Conservation (phyloP, 495 filamentous ascomycete genomes). For the Trichoderma parareesei region DNA sequence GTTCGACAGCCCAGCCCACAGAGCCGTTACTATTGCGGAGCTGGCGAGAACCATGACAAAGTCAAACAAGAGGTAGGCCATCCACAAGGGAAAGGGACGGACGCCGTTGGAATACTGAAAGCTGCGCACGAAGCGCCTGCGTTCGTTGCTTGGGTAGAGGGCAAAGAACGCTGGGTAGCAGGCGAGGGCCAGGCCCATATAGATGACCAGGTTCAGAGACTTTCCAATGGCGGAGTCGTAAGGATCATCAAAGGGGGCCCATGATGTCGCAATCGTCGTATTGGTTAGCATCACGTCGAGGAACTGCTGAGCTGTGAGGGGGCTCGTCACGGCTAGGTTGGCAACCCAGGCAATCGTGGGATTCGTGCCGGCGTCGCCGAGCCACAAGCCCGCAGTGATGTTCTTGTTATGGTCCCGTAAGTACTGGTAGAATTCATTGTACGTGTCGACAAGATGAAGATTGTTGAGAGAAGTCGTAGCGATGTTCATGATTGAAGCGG, state of each 20-base stretch:
- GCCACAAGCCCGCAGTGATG: constrained; percentile 67
- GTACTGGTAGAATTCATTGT: constrained; percentile 59
- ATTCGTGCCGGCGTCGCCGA: constrained; percentile 45
- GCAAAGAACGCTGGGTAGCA: constrained; percentile 79
- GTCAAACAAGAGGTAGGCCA: constrained; percentile 72
- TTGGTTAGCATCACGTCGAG: constrained; percentile 57
- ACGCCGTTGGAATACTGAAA: constrained; percentile 85
- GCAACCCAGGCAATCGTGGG: constrained; percentile 58
- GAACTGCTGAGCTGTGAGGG: constrained; percentile 64
- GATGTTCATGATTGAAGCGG: not conserved
- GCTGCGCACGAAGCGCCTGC: constrained; percentile 66
- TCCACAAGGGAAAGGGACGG: constrained; percentile 61
- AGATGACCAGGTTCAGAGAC: constrained; percentile 69
- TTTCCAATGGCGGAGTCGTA: constrained; percentile 56
- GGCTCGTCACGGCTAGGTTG: constrained; percentile 32
- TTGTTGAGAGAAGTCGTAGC: constrained; percentile 19
- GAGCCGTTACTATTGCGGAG: constrained; percentile 51
- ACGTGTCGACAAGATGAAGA: constrained; percentile 52
- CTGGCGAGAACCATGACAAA: constrained; percentile 56
- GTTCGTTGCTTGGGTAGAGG: constrained; percentile 75
- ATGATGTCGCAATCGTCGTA: constrained; percentile 57
- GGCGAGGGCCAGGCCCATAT: constrained; percentile 67
- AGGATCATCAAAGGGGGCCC: constrained; percentile 60
- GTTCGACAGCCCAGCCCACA: constrained; percentile 48
- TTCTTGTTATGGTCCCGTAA: constrained; percentile 52